These are phyloP conservation scores for Sphaerulina musiva DNA, from an alignment of 2,329 filamentous ascomycete species.

Conservation along the genomic window DNA sequence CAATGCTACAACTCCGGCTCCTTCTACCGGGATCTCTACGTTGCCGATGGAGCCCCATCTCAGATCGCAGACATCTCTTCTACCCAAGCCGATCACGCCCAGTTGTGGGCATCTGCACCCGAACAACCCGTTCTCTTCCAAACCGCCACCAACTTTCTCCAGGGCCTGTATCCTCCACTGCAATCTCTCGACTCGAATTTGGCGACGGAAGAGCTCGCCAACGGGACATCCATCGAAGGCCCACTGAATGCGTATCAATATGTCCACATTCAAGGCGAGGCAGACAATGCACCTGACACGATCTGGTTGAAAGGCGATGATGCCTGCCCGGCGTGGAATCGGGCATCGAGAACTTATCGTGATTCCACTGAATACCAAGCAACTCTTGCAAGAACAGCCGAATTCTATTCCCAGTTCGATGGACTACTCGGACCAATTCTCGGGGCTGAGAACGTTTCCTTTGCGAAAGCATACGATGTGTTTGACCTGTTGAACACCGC, in stretches of 20 bases:
- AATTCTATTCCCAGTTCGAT: slow-evolving; percentile 6
- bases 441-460: slow-evolving; percentile 7
- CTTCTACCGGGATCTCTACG: slow-evolving; percentile 10
- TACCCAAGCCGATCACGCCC: background rate
- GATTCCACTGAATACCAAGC: background rate
- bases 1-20: slow-evolving; percentile 10
- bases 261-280: slow-evolving; percentile 10
- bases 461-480: slow-evolving; percentile 9
- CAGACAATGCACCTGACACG: slow-evolving; percentile 8
- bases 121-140: slow-evolving; percentile 11
- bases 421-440: slow-evolving; percentile 1
- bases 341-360: background rate
- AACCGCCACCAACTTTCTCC: slow-evolving; percentile 8
- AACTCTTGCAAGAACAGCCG: background rate
- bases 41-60: background rate
- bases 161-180: slow-evolving; percentile 10
- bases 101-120: slow-evolving; percentile 9
- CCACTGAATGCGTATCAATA: slow-evolving; percentile 10
- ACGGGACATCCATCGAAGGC: background rate
- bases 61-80: slow-evolving; percentile 4
- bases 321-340: slow-evolving; percentile 5
- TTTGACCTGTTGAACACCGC: slow-evolving; percentile 13
- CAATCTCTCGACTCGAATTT: background rate
- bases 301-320: slow-evolving; percentile 15
- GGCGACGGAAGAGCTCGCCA: background rate